Conservation (phyloP, 2,329 filamentous ascomycete genomes). For the Teratosphaeria zuluensis region DNA sequence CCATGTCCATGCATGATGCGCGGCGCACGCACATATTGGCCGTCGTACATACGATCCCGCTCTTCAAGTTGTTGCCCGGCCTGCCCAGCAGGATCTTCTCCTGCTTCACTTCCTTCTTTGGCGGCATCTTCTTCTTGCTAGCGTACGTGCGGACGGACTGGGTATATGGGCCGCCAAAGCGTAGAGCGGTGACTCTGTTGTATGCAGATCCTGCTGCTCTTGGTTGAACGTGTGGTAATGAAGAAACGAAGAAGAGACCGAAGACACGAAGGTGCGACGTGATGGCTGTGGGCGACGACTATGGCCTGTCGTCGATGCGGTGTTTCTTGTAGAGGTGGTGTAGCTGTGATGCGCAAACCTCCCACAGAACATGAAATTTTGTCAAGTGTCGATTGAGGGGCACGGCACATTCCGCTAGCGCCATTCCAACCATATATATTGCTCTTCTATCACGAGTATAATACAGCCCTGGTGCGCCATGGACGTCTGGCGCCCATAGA, state of each 20-base stretch:
- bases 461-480: too few species aligned
- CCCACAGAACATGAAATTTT: neutral
- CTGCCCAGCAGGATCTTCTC: conserved; percentile 94
- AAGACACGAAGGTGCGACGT: conserved; percentile 14
- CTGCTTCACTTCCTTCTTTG: conserved; percentile 85
- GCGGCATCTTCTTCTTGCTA: conserved; percentile 67
- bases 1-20: conserved; percentile 22
- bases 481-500: too few species aligned
- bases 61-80: conserved; percentile 97
- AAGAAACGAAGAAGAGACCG: conserved; percentile 12
- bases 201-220: conserved; percentile 28
- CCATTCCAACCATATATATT: neutral
- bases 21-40: conserved; percentile 22
- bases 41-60: conserved; percentile 75
- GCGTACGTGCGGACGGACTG: conserved; percentile 41
- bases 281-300: conserved; percentile 19
- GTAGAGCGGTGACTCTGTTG: conserved; percentile 9
- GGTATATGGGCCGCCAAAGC: neutral
- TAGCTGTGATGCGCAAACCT: neutral
- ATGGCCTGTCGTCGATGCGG: conserved; percentile 18
- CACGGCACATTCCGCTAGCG: neutral
- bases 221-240: conserved; percentile 14
- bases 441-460: too few species aligned
- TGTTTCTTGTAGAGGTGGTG: neutral
- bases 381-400: neutral